Evolutionary conservation across 805 yeast genomes (phyloP), one percentile per base, ranked within the genome.

Genomic region (Zygosaccharomyces siamensis): DNA sequence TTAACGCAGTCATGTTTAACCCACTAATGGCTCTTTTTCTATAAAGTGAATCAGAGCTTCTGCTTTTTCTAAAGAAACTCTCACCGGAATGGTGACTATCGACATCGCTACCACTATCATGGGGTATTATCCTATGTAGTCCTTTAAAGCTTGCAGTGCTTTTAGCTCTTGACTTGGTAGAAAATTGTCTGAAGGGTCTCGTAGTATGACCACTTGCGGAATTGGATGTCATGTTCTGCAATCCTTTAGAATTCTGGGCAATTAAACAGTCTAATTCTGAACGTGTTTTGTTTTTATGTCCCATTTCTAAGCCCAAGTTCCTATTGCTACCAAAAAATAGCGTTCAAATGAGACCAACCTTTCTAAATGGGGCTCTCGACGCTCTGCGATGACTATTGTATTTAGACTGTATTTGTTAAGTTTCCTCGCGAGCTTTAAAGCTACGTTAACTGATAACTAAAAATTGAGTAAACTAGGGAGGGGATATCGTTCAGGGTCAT

Each of bases 81-180:
- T 45, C 49, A 18, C 44, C 47, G 7, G 40, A 39, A 21, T 46
- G 35, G 30, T 46, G 39, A 33, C 38, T 38, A n/a, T 42, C 41
- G 18, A 50, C 56, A 4, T 37, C 44, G 8, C 56, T 58, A 8
- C 45, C 45, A 4, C 54, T 47, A 8, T 57, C 55, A 40, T 64
- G 63, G 7, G 60, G 57, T 24, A 59, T 33, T 10, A 61, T 60
- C 39, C 58, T 57, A 23, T 62, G 60, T 23, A 66, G 46, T 8
- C 63, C 64, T 48, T 64, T 65, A 38, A 64, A 61, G 46, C 64
- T 61, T 3, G 66, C 64, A 4, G 62, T 56, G 50, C 67, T 65
- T 50, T 62, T 66, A 27, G 67, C 60, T 45, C 67, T 54, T 1
- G 67, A 62, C 26, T 58, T 57, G 1, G 64, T 63, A 7, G 68